Evolutionary conservation across 1,139 yeast genomes (phyloP).

Genomic region (Meyerozyma guilliermondii): DNA sequence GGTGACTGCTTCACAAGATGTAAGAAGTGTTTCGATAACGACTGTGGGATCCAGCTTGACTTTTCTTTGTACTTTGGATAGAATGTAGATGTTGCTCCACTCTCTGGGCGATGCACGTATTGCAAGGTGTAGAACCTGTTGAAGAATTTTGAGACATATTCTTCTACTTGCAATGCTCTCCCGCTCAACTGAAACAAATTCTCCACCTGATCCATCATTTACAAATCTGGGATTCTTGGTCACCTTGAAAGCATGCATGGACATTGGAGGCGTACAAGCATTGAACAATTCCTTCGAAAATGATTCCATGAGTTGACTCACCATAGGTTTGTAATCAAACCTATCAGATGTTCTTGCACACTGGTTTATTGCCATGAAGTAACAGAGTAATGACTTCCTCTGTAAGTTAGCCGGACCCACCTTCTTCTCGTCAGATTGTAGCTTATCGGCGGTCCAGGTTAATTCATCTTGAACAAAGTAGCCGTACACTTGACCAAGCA

Average conservation of each 20-base stretch:
- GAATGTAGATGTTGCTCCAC: conserved; percentile 61
- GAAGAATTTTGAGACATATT: conserved; percentile 30
- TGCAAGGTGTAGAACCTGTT: conserved; percentile 40
- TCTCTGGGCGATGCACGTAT: conserved; percentile 39
- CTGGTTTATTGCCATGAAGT: conserved; percentile 67
- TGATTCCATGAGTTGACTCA: conserved; percentile 49
- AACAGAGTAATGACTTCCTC: conserved; percentile 66
- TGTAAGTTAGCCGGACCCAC: conserved; percentile 60
- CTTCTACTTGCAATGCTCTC: conserved; percentile 19
- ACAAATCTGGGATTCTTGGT: conserved; percentile 31
- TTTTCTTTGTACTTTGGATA: conserved; percentile 59
- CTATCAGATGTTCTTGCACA: conserved; percentile 22
- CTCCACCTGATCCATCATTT: conserved; percentile 18
- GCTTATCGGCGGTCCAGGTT: conserved; percentile 85
- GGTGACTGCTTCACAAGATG: conserved; percentile 39
- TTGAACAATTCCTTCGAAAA: conserved; percentile 60
- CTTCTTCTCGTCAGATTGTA: conserved; percentile 62
- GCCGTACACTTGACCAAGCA: conserved; percentile 78
- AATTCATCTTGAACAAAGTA: conserved; percentile 82
- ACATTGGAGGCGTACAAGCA: conserved; percentile 65
- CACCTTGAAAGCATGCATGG: conserved; percentile 46
- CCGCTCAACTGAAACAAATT: conserved; percentile 19
- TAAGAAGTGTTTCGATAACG: conserved; percentile 35
- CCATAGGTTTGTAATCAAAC: conserved; percentile 24
- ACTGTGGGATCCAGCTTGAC: conserved; percentile 21